Conservation (phyloP, 176 grass and related monocot species). For the Lolium rigidum region DNA sequence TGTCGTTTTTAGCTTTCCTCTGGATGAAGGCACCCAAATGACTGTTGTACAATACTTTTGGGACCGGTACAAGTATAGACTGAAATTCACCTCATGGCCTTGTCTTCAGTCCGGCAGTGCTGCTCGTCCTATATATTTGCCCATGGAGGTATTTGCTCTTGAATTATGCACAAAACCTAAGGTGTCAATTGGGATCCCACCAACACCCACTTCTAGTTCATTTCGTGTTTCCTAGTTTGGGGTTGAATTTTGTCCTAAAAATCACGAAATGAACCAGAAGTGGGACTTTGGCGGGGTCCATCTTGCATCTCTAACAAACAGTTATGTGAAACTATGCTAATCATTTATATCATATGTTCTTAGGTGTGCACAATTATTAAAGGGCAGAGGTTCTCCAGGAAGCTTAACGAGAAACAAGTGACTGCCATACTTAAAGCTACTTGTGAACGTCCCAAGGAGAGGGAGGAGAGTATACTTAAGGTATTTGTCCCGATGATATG, state of each 20-base stretch:
- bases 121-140: slow-evolving; percentile 66
- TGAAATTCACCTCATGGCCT: slow-evolving; percentile 60
- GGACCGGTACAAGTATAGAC: slow-evolving; percentile 45
- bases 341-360: slow-evolving; percentile 28
- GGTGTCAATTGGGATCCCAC: background rate
- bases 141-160: slow-evolving; percentile 71
- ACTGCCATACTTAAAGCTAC: slow-evolving; percentile 53
- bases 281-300: no score
- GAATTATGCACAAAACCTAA: slow-evolving; percentile 8
- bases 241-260: no score
- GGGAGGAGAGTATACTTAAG: slow-evolving; percentile 54
- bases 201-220: no score
- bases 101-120: slow-evolving; percentile 76
- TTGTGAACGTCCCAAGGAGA: slow-evolving; percentile 55
- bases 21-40: slow-evolving; percentile 39
- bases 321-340: background rate
- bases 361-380: slow-evolving; percentile 81
- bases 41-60: slow-evolving; percentile 72
- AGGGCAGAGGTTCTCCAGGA: slow-evolving; percentile 73
- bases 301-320: background rate
- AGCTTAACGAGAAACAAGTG: slow-evolving; percentile 67
- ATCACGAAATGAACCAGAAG: no score
- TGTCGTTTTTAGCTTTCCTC: slow-evolving; percentile 66
- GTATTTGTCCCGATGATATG: slow-evolving; percentile 35
- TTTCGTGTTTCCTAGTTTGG: no score